Evolutionary conservation across 495 filamentous ascomycete genomes (phyloP), one percentile per base, ranked within the genome.

Genomic region (Hypoxylon lienhwacheense): DNA sequence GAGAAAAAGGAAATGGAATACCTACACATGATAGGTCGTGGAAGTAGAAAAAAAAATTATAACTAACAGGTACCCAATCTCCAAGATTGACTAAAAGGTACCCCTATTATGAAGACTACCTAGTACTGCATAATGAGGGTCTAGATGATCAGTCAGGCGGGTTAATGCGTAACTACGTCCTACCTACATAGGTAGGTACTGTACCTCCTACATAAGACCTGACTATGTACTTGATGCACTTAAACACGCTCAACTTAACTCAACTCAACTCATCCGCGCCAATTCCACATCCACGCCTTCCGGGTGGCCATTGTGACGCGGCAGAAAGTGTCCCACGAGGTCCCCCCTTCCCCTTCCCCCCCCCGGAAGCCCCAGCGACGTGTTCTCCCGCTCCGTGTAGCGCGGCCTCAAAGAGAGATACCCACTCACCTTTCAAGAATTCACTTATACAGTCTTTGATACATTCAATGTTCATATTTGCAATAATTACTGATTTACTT

Each of bases 251-350:
- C 28, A 11, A 3, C 7, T 31, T n/a, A 5, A 14, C 32, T 16
- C 14, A 14, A 14, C 32, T 35, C 16, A 14, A 35, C 14, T 14
- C 14, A n/a, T 41, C 26, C 37, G 19, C 21, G 37, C 37, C 37
- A 24, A 41, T 19, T 43, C 36, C 31, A 8, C n/a, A 21, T 48
- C 34, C 45, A 26, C 31, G 22, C 15, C 29, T 49, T n/a, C 20
- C n/a, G 25, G 57, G 51, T 61, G 57, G 57, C 57, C 57, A 61
- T 61, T 61, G 57, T 61, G 57, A 61, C 57, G 57, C 57, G 57
- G 50, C 45, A 53, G 42, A 22, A 34, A 53, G 46, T 33, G 40
- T 46, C 40, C 21, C 40, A 40, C n/a, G 29, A 25, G 44, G 49
- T 31, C 44, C 45, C 31, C 43, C 33, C 16, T 16, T 49, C 45